Conservation (phyloP, 192 early-diverging fungal species). For the Coemansia sp. region DNA sequence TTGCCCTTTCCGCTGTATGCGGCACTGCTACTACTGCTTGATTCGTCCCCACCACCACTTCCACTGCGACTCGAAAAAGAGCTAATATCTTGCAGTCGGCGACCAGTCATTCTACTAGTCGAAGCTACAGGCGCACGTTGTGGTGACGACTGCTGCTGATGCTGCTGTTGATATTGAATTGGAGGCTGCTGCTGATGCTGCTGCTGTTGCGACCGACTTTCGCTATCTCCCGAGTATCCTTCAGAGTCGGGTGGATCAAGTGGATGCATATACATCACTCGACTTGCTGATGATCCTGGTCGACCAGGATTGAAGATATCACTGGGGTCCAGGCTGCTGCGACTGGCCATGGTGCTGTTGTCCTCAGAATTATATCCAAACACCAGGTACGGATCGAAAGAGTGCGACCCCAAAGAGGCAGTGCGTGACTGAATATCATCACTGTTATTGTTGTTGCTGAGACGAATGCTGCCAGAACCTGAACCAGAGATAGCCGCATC, state of each 20-base stretch:
- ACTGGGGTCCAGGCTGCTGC: conserved; percentile 48
- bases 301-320: conserved; percentile 20
- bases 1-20: conserved; percentile 23
- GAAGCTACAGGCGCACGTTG: not conserved
- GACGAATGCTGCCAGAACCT: conserved; percentile 5
- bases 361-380: conserved; percentile 51
- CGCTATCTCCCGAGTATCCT: conserved; percentile 18
- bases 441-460: conserved; percentile 3
- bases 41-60: conserved; percentile 3
- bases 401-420: conserved; percentile 31
- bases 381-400: conserved; percentile 45
- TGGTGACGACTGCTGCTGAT: not conserved
- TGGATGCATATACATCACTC: conserved; percentile 40
- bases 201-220: not conserved
- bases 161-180: not conserved
- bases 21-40: conserved; percentile 7
- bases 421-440: conserved; percentile 25
- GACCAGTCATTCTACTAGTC: not conserved
- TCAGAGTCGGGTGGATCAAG: conserved; percentile 27
- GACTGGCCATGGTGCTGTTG: conserved; percentile 53
- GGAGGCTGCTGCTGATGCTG: not conserved
- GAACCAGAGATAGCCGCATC: conserved; percentile 6
- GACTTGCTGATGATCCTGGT: conserved; percentile 35
- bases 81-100: conserved; percentile 8
- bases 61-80: conserved; percentile 13